Conservation (phyloP, 2,329 filamentous ascomycete genomes). For the Eurotiales sp. region DNA sequence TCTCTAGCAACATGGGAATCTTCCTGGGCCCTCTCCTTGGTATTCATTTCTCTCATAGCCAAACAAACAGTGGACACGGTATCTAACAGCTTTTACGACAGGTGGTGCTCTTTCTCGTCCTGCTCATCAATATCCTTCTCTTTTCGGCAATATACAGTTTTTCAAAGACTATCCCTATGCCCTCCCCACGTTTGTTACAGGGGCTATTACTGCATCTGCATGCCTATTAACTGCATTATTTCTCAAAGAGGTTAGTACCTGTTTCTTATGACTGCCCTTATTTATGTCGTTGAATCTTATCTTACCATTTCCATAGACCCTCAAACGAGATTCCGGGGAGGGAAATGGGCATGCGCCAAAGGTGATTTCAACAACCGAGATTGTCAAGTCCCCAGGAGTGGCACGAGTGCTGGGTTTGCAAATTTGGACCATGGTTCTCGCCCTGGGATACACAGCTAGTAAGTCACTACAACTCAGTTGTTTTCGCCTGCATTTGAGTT, state of each 20-base stretch:
- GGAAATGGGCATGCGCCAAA: not conserved
- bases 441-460: constrained; percentile 65
- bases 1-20: constrained; percentile 69
- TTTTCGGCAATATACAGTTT: constrained; percentile 56
- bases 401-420: constrained; percentile 63
- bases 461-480: not conserved
- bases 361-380: constrained; percentile 28
- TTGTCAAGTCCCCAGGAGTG: constrained; percentile 63
- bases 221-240: constrained; percentile 53
- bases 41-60: constrained; percentile 16
- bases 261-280: constrained; percentile 19
- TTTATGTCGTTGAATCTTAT: constrained; percentile 10
- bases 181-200: constrained; percentile 59
- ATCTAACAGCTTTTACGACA: constrained; percentile 21
- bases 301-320: constrained; percentile 23
- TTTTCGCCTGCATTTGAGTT: not conserved
- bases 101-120: constrained; percentile 69
- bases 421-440: constrained; percentile 64
- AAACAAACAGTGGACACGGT: not conserved
- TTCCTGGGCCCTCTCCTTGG: constrained; percentile 65
- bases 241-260: constrained; percentile 54
- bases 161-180: constrained; percentile 64
- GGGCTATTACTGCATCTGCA: constrained; percentile 51
- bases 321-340: constrained; percentile 25
- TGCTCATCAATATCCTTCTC: constrained; percentile 56